Evolutionary conservation across 1,284 basidiomycete species (phyloP), one percentile per base, ranked within the genome.

Genomic region (Rhizopogon parksii): DNA sequence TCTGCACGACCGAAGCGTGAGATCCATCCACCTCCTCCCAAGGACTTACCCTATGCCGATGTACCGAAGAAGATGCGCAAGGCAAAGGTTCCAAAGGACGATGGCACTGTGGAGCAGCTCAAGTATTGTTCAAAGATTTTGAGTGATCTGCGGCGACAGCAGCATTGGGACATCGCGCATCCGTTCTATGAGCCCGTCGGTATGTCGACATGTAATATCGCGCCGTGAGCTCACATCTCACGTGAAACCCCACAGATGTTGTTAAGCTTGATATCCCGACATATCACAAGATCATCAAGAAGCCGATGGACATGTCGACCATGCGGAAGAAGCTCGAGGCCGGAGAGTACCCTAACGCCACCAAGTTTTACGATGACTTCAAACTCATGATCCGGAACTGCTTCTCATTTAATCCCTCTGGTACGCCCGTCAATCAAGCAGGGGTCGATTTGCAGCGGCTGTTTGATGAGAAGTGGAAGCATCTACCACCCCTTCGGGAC

Each of bases 111-210:
- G 38, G 92, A 95, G 59, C 95, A 98, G 70, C 74, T 98, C 53
- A 85, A 85, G 62, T 96, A 85, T 62, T 90, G 88, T 60, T 71
- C 71, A 56, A 91, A 88, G 66, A 71, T 95, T 14, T 69, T 97
- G 55, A 75, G 73, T 50, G 88, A 94, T 52, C 68, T 99, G 40
- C 75, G 85, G 62, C 85, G 87, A 67, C 91, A 93, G 70, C 84
- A 88, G 60, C 80, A 91, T 61, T 84, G 77, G 62, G 67, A 74
- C 40, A 73, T 85, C 45, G 92, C 91, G 0, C 79, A 79, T 66
- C 91, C 91, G 1, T 99, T 99, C 71, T 88, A 96, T 59, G 90
- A 93, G 64, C 89, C 95, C 54, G 93, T 98, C 56, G 91, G 90
- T 84, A 67, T 71, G 85, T 83, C 12, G 3, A 21, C 21, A 45